Evolutionary conservation across 108 stramenopile species (phyloP).

Genomic region (Seminavis robusta): DNA sequence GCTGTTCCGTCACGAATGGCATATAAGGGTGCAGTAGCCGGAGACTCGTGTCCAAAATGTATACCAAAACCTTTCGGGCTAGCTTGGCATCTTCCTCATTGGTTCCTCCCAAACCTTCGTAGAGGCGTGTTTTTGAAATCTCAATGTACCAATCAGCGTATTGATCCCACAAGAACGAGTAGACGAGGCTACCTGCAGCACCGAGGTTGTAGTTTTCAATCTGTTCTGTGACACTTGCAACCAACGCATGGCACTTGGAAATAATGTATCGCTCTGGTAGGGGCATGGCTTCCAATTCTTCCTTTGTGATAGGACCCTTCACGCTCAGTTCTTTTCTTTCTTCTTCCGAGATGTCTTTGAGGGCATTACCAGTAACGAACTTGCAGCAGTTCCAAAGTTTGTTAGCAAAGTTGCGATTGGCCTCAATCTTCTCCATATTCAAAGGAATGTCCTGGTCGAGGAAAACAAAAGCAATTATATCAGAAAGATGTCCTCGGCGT

Average conservation of each 20-base stretch:
- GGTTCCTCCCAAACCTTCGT: constrained; percentile 81
- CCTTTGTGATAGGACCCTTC: constrained; percentile 63
- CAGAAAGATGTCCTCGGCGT: background rate
- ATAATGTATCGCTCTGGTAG: constrained; percentile 91
- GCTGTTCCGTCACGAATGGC: constrained; percentile 96
- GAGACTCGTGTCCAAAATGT: constrained; percentile 91
- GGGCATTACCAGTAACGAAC: constrained; percentile 84
- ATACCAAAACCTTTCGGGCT: constrained; percentile 87
- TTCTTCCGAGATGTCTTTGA: constrained; percentile 63
- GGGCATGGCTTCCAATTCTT: constrained; percentile 73
- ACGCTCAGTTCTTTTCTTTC: constrained; percentile 62
- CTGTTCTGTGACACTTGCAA: constrained; percentile 77
- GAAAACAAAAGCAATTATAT: too few relatives aligned
- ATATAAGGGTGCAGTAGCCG: constrained; percentile 97
- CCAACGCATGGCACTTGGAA: constrained; percentile 84
- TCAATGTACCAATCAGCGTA: constrained; percentile 98
- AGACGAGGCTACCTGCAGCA: constrained; percentile 83
- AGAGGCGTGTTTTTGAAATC: constrained; percentile 85
- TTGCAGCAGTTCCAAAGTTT: constrained; percentile 98
- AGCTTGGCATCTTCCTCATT: constrained; percentile 65
- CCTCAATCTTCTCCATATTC: constrained; percentile 89
- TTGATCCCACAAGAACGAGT: constrained; percentile 97
- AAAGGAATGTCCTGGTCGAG: constrained; percentile 84
- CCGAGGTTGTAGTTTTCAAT: constrained; percentile 89
- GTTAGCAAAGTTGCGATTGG: constrained; percentile 93